Conservation (phyloP, 1,284 basidiomycete genomes). For the Nidula niveotomentosa region DNA sequence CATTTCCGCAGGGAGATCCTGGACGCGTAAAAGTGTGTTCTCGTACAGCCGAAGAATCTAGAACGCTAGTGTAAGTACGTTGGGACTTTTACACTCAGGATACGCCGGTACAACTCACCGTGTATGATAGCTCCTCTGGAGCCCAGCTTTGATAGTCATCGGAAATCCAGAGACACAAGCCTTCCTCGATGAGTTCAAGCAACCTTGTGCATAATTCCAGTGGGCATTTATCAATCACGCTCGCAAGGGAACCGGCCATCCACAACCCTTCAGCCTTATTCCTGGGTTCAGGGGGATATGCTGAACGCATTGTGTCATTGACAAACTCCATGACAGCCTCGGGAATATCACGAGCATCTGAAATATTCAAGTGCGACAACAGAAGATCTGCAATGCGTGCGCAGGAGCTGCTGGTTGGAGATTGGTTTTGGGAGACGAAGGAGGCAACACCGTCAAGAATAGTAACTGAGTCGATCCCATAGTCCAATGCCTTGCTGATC, state of each 20-base stretch:
- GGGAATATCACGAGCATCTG: conserved; percentile 48
- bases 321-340: conserved; percentile 50
- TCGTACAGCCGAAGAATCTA: conserved; percentile 63
- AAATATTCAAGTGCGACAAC: conserved; percentile 49
- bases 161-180: conserved; percentile 60
- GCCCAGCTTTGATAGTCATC: conserved; percentile 54
- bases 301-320: conserved; percentile 53
- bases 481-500: conserved; percentile 55
- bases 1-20: conserved; percentile 35
- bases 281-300: conserved; percentile 65
- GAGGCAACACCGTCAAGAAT: conserved; percentile 57
- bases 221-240: conserved; percentile 54
- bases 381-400: conserved; percentile 61
- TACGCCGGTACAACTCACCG: conserved; percentile 38
- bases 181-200: conserved; percentile 50
- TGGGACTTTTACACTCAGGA: no score
- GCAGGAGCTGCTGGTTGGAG: conserved; percentile 35
- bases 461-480: conserved; percentile 47
- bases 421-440: conserved; percentile 41
- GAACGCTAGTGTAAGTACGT: conserved; percentile 1
- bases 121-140: conserved; percentile 52
- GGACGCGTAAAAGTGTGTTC: conserved; percentile 47
- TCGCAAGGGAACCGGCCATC: conserved; percentile 56
- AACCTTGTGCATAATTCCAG: conserved; percentile 39
- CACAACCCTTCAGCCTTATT: conserved; percentile 56